A percentile compares a stretch with the other conserved stretches of the same genome.
phyloP scores from a whole-genome alignment of 208 protist species.

The Blastocrithidia nonstop region DNA sequence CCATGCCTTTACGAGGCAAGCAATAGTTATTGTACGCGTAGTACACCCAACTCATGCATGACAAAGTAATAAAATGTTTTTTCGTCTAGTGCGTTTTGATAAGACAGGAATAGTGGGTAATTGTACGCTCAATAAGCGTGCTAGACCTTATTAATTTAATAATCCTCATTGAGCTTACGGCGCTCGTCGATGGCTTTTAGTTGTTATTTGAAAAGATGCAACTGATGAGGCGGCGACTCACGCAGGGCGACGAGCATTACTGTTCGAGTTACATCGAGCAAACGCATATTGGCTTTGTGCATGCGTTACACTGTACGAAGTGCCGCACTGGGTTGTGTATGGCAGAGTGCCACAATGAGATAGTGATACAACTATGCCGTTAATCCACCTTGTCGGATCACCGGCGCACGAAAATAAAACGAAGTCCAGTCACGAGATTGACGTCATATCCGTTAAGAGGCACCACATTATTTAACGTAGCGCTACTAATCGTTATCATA shows the following conservation, averaged over 20 bases:
- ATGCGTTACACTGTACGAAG: constrained; percentile 61
- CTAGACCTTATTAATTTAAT: constrained; percentile 1
- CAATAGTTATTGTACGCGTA: constrained; percentile 33
- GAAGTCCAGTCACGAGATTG: constrained; percentile 30
- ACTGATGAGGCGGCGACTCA: constrained; percentile 22
- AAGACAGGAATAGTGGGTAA: constrained; percentile 63
- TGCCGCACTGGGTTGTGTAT: constrained; percentile 38
- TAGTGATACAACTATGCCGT: constrained; percentile 84
- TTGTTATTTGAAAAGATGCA: constrained; percentile 40
- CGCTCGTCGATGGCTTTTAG: constrained; percentile 26
- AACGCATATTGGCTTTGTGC: constrained; percentile 30
- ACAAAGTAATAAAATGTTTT: constrained; percentile 36
- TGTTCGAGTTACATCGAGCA: constrained; percentile 60
- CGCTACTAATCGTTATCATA: too few relatives aligned
- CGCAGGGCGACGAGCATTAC: constrained; percentile 35
- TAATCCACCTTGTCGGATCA: constrained; percentile 39
- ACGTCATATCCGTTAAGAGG: constrained; percentile 50
- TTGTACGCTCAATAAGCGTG: constrained; percentile 76
- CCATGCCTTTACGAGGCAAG: constrained; percentile 8
- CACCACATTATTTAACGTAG: too few relatives aligned
- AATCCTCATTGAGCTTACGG: neutral
- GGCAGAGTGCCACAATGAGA: constrained; percentile 42
- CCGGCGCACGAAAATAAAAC: constrained; percentile 20
- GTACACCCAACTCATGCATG: constrained; percentile 26
- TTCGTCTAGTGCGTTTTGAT: constrained; percentile 44